Evolutionary conservation across 192 early-diverging fungal genomes (phyloP), one percentile per base, ranked within the genome.

Genomic region (Umbelopsis vinacea): DNA sequence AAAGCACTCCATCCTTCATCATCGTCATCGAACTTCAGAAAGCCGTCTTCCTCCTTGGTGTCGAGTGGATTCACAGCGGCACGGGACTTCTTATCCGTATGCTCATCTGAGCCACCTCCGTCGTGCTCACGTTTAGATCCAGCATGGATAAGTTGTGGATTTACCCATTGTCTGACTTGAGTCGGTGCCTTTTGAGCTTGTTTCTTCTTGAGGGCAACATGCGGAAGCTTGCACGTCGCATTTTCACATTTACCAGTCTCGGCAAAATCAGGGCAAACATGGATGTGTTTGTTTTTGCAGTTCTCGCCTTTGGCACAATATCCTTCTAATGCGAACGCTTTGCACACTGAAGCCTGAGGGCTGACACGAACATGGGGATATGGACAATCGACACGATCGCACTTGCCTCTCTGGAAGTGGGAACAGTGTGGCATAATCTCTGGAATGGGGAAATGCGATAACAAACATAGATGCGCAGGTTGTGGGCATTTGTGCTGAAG

Each of bases 241-340:
- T 74, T 78, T 19, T 76, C 67, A 67, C 91, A 93, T 26, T 85
- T 85, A 12, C 80, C 79, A 24, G 87, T 86, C 19, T 88, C 88
- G 0, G 81, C 84, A 83, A 89, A 91, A 70, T 89, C 88, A 0
- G 91, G 91, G 47, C 91, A 93, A 22, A 91, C 85, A 76, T 85
- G 85, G 6, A 91, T 84, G 76, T 93, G 91, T 4, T 88, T 83
- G 57, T 89, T 76, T 21, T 75, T 74, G 68, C 91, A 93, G 8
- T 72, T 69, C 0, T 23, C 35, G 21, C 88, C 91, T 46, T 83
- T 81, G 12, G 83, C 76, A 71, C 91, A 93, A 71, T 78, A 89
- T 0, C 90, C 90, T 40, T 86, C 82, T 22, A 83, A 81, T 0
- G 87, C 85, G 82, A 93, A 93, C 2, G 78, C 78, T 33, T 83